Evolutionary conservation across 805 yeast species (phyloP), one percentile per base, ranked within the genome.

Genomic region (Teunomyces panamensis): DNA sequence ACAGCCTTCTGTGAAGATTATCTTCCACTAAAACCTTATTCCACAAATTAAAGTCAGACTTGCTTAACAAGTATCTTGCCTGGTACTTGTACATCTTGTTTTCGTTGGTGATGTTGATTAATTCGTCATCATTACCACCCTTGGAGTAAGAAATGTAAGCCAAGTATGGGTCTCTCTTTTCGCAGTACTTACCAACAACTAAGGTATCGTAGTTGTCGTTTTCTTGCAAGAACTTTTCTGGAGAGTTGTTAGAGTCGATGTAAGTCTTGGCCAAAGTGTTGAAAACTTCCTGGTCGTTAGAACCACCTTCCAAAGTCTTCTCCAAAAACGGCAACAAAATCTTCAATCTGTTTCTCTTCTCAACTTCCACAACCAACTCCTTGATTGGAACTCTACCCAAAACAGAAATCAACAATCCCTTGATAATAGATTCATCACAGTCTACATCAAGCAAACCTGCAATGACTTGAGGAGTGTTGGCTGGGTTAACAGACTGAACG

Each of bases 31-130:
- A 77, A 4, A 94, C 99, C 56, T 75, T 76, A 47, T 80, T 71
- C 97, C 98, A 94, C 55, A 94, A 77, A 5, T 69, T 77, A 20
- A 83, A 74, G 64, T 94, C 97, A n/a, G 96, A 89, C 67, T 96
- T 87, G 51, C 82, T 76, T 57, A 94, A 79, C 59, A 94, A 77
- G 65, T 94, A 94, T 68, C 98, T 85, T n/a, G 98, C 98, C 77
- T 94, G 99, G 71, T 94, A 92, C 69, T 94, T 94, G 80, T 87
- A 94, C 99, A 94, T 94, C 58, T 94, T 81, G 68, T 94, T 94
- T 63, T 94, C 98, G 68, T 94, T 94, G 56, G 99, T 94, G 68
- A 94, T 90, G 63, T 81, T 78, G 60, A 94, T 81, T 62, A 94
- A 80, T 67, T 94, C 99, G 49, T 77, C 85, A 66, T 94, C 97